These are phyloP conservation scores for Glebionis coronaria DNA, from an alignment of 129 eudicot genomes.

Conservation along the genomic window DNA sequence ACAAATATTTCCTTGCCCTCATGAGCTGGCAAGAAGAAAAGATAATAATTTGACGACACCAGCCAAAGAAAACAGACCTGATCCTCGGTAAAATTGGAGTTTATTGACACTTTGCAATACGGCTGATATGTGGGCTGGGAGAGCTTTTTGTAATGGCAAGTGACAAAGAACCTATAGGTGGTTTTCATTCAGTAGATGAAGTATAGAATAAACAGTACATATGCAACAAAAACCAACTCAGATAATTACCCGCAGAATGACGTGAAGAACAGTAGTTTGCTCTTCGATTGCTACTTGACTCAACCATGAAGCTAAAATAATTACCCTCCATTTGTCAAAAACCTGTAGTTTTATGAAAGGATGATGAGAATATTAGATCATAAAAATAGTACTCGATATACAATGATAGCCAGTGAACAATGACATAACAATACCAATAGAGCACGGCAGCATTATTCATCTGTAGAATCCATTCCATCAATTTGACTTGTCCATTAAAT, in stretches of 20 bases:
- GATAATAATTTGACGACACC: conserved; percentile 3
- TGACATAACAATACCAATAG: conserved; percentile 48
- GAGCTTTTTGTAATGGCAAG: conserved; percentile 79
- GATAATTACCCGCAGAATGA: conserved; percentile 58
- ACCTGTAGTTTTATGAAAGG: conserved; percentile 50
- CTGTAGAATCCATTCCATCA: conserved; percentile 88
- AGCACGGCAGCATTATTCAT: conserved; percentile 60
- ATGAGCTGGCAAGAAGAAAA: not conserved
- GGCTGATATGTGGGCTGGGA: conserved; percentile 91
- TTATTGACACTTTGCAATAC: conserved; percentile 80
- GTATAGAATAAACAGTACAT: conserved; percentile 2
- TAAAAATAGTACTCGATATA: not conserved
- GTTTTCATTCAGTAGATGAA: conserved; percentile 16
- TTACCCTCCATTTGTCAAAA: conserved; percentile 81
- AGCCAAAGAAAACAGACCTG: conserved; percentile 50
- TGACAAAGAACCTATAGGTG: conserved; percentile 68
- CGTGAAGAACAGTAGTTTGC: conserved; percentile 80
- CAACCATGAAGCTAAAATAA: conserved; percentile 94
- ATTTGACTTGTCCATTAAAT: conserved; percentile 81
- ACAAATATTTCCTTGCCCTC: not conserved
- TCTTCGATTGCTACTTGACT: conserved; percentile 85
- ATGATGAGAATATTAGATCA: not conserved
- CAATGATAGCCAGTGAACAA: not conserved
- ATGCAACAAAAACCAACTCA: not conserved
- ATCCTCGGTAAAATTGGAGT: conserved; percentile 66